Conservation (phyloP, 2,329 filamentous ascomycete genomes). For the Calonectria ilicicola region DNA sequence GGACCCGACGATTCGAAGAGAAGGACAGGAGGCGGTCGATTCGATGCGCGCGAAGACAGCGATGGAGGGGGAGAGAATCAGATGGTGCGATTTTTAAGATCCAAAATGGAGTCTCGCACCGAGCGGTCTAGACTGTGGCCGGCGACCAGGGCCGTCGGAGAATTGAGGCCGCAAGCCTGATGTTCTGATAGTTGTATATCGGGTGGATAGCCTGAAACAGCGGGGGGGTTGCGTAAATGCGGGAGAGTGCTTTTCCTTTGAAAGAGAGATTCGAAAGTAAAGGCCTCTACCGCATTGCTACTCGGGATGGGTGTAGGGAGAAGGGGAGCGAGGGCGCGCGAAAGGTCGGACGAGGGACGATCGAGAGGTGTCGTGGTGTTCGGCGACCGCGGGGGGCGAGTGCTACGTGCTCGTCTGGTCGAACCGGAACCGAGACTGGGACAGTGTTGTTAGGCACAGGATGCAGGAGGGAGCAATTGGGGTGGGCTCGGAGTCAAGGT, state of each 20-base stretch:
- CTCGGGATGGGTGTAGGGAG: neutral
- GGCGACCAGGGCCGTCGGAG: conserved; percentile 30
- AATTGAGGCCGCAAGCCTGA: conserved; percentile 21
- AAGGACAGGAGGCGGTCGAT: conserved; percentile 40
- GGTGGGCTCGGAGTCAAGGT: neutral
- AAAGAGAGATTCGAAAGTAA: neutral
- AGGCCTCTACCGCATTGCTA: conserved; percentile 9
- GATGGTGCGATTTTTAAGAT: conserved; percentile 44
- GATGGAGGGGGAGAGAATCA: conserved; percentile 41
- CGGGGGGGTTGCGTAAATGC: conserved; percentile 10
- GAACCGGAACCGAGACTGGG: conserved; percentile 3
- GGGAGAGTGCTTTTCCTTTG: neutral
- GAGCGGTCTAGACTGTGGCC: conserved; percentile 40
- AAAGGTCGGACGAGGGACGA: conserved; percentile 10
- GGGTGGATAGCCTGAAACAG: conserved; percentile 18
- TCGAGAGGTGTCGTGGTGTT: conserved; percentile 13
- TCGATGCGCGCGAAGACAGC: conserved; percentile 39
- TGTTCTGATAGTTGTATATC: conserved; percentile 21
- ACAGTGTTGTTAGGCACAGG: conserved; percentile 17
- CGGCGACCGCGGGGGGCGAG: conserved; percentile 13
- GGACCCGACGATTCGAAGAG: conserved; percentile 36
- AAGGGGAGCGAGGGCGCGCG: neutral
- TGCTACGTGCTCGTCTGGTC: conserved; percentile 7
- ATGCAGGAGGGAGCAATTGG: conserved; percentile 20
- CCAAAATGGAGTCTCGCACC: conserved; percentile 39